Evolutionary conservation across 2,329 filamentous ascomycete genomes (phyloP), one percentile per base, ranked within the genome.

Genomic region (Ramichloridium luteum): DNA sequence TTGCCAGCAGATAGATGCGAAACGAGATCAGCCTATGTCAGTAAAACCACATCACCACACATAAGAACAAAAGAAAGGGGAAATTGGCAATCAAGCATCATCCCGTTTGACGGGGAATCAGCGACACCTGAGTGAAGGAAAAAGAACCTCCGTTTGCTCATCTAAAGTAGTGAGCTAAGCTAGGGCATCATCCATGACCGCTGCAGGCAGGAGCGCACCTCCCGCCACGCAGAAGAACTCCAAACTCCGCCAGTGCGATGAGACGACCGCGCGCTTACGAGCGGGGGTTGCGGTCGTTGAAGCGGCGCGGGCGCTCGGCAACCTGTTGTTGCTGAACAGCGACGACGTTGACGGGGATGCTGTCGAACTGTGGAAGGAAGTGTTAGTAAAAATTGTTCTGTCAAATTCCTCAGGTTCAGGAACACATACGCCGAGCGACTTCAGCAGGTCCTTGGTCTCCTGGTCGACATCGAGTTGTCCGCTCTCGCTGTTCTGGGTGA

Each of bases 401-500:
- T 27, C n/a, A n/a, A n/a, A n/a, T n/a, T n/a, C n/a, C n/a, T n/a
- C n/a, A n/a, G n/a, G 32, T 20, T 16, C 17, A 14, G 18, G 31
- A 23, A 41, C 56, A 86, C 86, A 56, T 88, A 94, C 86, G 66
- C 90, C 90, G 56, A 98, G 75, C 74, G 80, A 83, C 83, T 98
- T 98, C 61, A 98, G 76, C 55, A 98, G 73, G 60, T 96, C 90
- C 80, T 94, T 96, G 64, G 90, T 98, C 72, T 98, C 90, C 64
- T 74, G 67, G 63, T 98, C 90, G 59, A 93, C 81, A 55, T 96
- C 88, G 56, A 98, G 75, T 66, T 86, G 79, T 58, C 90, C 90
- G 60, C 70, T 80, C 72, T 96, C 90, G 62, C 74, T 76, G 70
- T 81, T 84, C 74, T 93, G 84, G 59, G 80, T 77, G 72, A 94